phyloP scores from a whole-genome alignment of 2,329 filamentous ascomycete species.

The Paecilomyces formosus region DNA sequence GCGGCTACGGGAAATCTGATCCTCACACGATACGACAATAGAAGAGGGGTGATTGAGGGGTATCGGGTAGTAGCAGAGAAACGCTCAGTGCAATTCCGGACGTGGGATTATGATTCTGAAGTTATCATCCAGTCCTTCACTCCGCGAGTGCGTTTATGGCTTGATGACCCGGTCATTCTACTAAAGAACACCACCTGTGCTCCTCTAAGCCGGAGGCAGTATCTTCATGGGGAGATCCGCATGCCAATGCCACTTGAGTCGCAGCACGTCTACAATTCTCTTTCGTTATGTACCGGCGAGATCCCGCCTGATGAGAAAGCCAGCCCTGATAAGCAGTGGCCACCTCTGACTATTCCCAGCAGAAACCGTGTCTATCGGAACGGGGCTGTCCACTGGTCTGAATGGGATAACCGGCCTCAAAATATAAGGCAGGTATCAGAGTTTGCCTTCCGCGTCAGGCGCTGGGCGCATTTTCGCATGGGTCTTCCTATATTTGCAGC shows the following conservation, averaged over 20 bases:
- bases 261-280: conserved; percentile 55
- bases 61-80: conserved; percentile 66
- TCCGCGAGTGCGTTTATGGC: conserved; percentile 62
- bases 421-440: conserved; percentile 56
- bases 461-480: conserved; percentile 62
- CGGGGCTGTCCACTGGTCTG: conserved; percentile 36
- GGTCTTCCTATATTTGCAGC: conserved; percentile 34
- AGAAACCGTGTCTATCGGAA: conserved; percentile 48
- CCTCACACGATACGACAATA: conserved; percentile 66
- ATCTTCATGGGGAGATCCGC: conserved; percentile 36
- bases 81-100: conserved; percentile 45
- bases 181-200: conserved; percentile 33
- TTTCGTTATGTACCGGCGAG: conserved; percentile 54
- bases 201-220: conserved; percentile 8
- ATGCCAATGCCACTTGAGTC: conserved; percentile 49
- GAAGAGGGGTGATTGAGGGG: conserved; percentile 68
- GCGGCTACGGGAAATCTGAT: conserved; percentile 68
- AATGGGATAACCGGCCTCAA: conserved; percentile 43
- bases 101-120: conserved; percentile 58
- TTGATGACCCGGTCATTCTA: conserved; percentile 64
- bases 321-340: conserved; percentile 60
- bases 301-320: conserved; percentile 29
- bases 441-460: conserved; percentile 63
- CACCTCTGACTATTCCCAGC: conserved; percentile 63
- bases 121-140: conserved; percentile 67